A percentile compares a stretch with the other conserved stretches of the same genome.
These are phyloP conservation scores for Pyrus hybrid DNA, from an alignment of 331 rosid genomes.

Conservation along the genomic window DNA sequence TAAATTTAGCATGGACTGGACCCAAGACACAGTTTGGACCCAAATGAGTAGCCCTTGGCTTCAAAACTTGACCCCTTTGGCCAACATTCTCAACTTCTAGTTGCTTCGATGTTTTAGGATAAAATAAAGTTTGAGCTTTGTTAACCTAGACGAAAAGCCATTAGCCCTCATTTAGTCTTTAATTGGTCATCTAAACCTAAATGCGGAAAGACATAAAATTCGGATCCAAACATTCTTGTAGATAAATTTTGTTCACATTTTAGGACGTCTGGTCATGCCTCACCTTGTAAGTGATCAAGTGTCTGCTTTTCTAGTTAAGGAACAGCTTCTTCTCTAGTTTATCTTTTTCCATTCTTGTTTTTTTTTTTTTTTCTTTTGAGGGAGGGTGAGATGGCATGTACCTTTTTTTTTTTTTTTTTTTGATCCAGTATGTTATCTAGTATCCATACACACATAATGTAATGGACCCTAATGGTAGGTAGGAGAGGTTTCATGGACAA, in stretches of 20 bases:
- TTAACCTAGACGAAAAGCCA: too few relatives aligned
- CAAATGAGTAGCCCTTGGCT: slow-evolving; percentile 80
- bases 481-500: background rate
- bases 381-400: background rate
- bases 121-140: background rate
- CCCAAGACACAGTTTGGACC: slow-evolving; percentile 66
- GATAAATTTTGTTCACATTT: slow-evolving; percentile 15
- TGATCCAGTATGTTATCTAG: too few relatives aligned
- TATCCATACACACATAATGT: background rate
- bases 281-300: background rate
- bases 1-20: slow-evolving; percentile 46
- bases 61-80: slow-evolving; percentile 47
- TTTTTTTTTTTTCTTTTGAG: background rate
- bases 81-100: slow-evolving; percentile 45
- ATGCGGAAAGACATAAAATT: too few relatives aligned
- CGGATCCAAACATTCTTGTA: background rate
- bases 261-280: background rate
- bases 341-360: background rate
- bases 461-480: background rate
- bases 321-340: background rate
- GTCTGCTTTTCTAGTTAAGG: background rate
- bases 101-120: background rate
- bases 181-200: too few relatives aligned
- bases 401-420: too few relatives aligned
- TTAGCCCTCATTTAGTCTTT: too few relatives aligned